Conservation (phyloP, 371 early-diverging fungal species). For the Parasitella parasitica region DNA sequence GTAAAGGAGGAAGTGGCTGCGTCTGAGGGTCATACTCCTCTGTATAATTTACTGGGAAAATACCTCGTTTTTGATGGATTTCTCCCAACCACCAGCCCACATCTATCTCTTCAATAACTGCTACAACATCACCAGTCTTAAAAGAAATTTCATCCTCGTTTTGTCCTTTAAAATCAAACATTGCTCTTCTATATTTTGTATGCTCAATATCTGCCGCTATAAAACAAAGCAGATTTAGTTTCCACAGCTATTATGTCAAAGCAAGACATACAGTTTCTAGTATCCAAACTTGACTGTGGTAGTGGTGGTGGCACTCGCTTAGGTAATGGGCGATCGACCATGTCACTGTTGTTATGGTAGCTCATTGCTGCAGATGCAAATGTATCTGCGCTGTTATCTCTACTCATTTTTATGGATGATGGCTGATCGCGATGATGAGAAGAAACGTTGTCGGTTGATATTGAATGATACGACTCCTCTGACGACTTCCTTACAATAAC, state of each 20-base stretch:
- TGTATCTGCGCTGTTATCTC: not conserved
- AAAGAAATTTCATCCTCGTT: constrained; percentile 70
- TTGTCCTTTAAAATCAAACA: constrained; percentile 70
- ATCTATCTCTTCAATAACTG: constrained; percentile 73
- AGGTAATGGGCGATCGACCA: not conserved
- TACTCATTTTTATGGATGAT: not conserved
- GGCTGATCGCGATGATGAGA: not conserved
- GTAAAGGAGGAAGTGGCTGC: not conserved
- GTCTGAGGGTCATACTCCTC: constrained; percentile 25
- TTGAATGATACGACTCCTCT: not conserved
- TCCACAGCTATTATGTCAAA: not conserved
- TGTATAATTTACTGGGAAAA: constrained; percentile 87
- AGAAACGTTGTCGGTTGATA: not conserved
- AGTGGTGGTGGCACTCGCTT: constrained; percentile 1
- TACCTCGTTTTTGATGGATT: constrained; percentile 57
- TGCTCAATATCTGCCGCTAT: not conserved
- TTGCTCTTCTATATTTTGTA: constrained; percentile 35
- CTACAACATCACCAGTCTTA: constrained; percentile 68
- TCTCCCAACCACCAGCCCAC: constrained; percentile 92
- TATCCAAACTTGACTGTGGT: constrained; percentile 4
- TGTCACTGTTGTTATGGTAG: not conserved
- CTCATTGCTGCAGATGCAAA: not conserved
- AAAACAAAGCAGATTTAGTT: not conserved
- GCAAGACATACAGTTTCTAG: constrained; percentile 16
- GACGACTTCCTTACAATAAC: not conserved